Conservation (phyloP, 192 early-diverging fungal species). For the Geosiphon pyriformis region DNA sequence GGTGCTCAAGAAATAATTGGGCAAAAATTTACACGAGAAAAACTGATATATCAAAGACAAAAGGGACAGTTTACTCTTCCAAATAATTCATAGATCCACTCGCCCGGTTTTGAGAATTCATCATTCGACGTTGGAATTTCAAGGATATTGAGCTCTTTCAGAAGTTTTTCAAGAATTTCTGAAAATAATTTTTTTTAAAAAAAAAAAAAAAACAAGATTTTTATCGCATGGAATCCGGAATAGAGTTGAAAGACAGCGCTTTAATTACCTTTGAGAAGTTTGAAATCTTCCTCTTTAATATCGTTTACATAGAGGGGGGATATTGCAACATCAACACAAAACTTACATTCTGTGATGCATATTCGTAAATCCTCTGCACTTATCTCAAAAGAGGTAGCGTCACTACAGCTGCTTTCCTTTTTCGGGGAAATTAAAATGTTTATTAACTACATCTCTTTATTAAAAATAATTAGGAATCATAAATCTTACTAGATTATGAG, state of each 20-base stretch:
- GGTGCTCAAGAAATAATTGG: background rate
- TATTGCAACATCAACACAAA: background rate
- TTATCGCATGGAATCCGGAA: background rate
- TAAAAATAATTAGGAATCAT: too few species aligned
- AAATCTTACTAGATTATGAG: slow-evolving; percentile 39
- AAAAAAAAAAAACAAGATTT: background rate
- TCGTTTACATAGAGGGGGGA: background rate
- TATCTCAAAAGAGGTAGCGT: slow-evolving; percentile 45
- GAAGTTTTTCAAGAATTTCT: slow-evolving; percentile 29
- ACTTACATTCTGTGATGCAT: slow-evolving; percentile 11
- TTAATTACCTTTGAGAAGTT: slow-evolving; percentile 27
- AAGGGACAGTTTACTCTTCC: background rate
- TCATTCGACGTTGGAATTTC: slow-evolving; percentile 3
- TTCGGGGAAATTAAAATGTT: too few species aligned
- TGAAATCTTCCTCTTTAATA: slow-evolving; percentile 25
- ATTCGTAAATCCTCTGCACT: slow-evolving; percentile 23
- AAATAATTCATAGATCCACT: slow-evolving; percentile 36
- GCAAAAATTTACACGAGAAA: background rate
- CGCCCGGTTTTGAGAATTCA: slow-evolving; percentile 25
- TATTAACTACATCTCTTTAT: too few species aligned
- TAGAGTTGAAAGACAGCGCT: background rate
- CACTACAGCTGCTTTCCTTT: slow-evolving; percentile 36
- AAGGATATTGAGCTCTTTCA: slow-evolving; percentile 20
- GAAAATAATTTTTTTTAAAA: background rate
- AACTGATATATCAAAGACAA: too few species aligned